Base-by-base conservation (phyloP, 2,329 filamentous ascomycete species). In the Fusarium chlamydosporum region DNA sequence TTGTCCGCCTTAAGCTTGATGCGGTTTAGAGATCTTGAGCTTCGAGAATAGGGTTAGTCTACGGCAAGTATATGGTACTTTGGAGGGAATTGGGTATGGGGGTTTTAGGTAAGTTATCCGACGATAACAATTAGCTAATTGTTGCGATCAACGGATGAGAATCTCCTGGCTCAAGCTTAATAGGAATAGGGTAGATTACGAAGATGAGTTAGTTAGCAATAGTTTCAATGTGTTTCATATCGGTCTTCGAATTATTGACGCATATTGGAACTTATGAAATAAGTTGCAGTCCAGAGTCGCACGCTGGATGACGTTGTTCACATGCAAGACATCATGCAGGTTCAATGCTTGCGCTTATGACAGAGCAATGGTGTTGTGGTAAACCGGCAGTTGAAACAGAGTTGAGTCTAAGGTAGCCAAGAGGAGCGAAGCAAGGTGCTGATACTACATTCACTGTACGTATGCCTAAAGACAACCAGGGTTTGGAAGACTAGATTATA, bases 61-160 rank as follows among this genome's bases (percentile, higher is more conserved):
- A 55, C 45, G 41, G 16, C 34, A 69, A 59, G 66, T 69, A 69
- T 54, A 38, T 15, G 29, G 52, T 69, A 70, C 66, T 53, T 69
- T 2, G 7, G 15, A 26, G 43, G 43, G 38, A 56, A 29, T 29
- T 63, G 42, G 12, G n/a, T 23, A 54, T 43, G 18, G 47, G 58
- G 51, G 20, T 61, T 34, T 67, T 70, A 67, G 46, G 48, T 63
- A 69, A 69, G 47, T 56, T 35, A 12, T 31, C 57, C 56, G 66
- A 56, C 2, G 23, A 48, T 34, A 18, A 12, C n/a, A 34, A 16
- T 16, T 37, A 37, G 12, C 23, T 37, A 29, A n/a, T n/a, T 20
- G 15, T 34, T 29, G 3, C 37, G 26, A 26, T 41, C 34, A 34
- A 27, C 37, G 42, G 50, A 48, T 38, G 31, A 48, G n/a, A 61